phyloP scores from a whole-genome alignment of 352 stramenopile genomes.

The Globisporangium irregulare region DNA sequence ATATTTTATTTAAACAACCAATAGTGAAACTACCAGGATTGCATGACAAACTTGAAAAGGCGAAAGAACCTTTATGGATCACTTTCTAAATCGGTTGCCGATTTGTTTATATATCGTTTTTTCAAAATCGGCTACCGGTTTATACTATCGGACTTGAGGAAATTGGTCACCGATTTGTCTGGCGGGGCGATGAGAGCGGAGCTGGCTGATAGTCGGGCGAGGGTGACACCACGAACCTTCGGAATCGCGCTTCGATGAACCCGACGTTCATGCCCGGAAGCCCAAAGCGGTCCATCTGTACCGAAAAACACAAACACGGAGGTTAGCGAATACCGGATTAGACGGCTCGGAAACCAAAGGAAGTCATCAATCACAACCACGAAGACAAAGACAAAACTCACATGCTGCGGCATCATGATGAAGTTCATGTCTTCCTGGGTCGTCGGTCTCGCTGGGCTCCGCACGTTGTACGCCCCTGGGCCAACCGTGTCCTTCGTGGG shows the following conservation, averaged over 20 bases:
- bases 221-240: slow-evolving; percentile 51
- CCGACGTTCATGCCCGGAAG: slow-evolving; percentile 36
- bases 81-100: too few species aligned
- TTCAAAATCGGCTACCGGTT: too few species aligned
- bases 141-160: too few species aligned
- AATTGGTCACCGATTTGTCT: background rate
- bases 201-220: background rate
- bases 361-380: too few species aligned
- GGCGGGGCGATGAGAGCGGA: background rate
- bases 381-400: slow-evolving; percentile 25
- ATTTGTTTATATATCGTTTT: too few species aligned
- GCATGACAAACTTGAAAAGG: too few species aligned
- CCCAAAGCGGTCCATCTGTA: slow-evolving; percentile 59
- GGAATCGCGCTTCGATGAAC: slow-evolving; percentile 70
- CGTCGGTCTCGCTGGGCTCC: slow-evolving; percentile 14
- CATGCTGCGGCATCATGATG: slow-evolving; percentile 69
- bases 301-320: background rate
- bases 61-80: too few species aligned
- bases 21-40: too few species aligned
- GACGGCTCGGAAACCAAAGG: background rate
- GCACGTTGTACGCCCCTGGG: slow-evolving; percentile 45
- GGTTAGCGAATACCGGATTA: background rate
- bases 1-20: too few species aligned
- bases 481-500: slow-evolving; percentile 48
- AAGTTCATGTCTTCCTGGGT: slow-evolving; percentile 54